Percentiles rank a stretch among this genome's conserved stretches.
These are phyloP conservation scores for Microsporum canis DNA, from an alignment of 2,329 filamentous ascomycete genomes.

Conservation along the genomic window DNA sequence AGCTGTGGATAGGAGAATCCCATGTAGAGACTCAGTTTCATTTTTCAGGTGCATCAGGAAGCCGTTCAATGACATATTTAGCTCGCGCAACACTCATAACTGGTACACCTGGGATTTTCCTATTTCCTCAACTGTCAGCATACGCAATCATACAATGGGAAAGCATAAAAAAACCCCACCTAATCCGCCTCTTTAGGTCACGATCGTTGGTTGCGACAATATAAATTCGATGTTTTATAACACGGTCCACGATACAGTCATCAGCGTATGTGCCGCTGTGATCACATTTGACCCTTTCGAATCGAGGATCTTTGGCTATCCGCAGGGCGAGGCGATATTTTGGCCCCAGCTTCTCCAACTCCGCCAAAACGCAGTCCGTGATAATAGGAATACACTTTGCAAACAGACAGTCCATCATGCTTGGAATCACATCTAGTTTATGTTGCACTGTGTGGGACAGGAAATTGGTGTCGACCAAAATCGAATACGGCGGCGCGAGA, in stretches of 20 bases:
- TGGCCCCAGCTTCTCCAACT: conserved; percentile 77
- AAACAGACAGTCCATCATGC: conserved; percentile 88
- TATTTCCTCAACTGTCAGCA: background rate
- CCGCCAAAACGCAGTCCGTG: conserved; percentile 69
- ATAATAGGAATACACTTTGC: conserved; percentile 85
- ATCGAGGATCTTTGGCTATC: conserved; percentile 81
- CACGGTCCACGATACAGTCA: conserved; percentile 67
- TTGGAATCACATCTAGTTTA: conserved; percentile 76
- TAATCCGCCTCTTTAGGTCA: conserved; percentile 67
- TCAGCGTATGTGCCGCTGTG: conserved; percentile 84
- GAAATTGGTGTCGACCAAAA: conserved; percentile 83
- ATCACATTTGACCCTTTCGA: conserved; percentile 73
- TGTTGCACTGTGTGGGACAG: conserved; percentile 80
- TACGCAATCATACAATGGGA: background rate
- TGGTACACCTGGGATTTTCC: conserved; percentile 60
- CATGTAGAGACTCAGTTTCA: conserved; percentile 1
- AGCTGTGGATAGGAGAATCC: background rate
- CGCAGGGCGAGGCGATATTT: conserved; percentile 79
- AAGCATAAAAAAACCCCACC: conserved; percentile 25
- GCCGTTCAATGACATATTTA: conserved; percentile 87
- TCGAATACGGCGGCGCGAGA: conserved; percentile 68
- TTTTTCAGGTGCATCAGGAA: conserved; percentile 70
- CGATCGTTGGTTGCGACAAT: conserved; percentile 62
- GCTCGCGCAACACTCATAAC: conserved; percentile 70
- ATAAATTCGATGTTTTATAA: conserved; percentile 64